Evolutionary conservation across 169 alveolate species (phyloP).

Genomic region (Sarcocystis neurona): DNA sequence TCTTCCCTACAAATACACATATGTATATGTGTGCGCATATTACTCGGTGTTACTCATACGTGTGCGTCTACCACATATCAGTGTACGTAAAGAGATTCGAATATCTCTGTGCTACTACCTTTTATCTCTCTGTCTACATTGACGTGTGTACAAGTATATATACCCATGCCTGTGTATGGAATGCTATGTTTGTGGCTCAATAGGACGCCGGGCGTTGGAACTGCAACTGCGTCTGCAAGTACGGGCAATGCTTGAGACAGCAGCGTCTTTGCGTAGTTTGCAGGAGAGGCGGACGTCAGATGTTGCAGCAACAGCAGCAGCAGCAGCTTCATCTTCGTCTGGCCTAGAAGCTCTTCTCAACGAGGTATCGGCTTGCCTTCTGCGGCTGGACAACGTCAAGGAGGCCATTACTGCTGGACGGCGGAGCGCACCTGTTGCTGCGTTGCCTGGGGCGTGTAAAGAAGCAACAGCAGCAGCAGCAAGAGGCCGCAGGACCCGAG

Average conservation of each 20-base stretch:
- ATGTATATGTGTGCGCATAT: too few species aligned
- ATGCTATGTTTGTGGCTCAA: background rate
- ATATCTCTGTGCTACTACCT: too few species aligned
- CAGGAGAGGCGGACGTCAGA: background rate
- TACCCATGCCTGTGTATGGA: too few species aligned
- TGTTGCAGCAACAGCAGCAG: background rate
- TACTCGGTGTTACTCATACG: too few species aligned
- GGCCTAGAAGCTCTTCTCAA: background rate
- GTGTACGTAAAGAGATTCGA: too few species aligned
- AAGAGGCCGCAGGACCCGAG: too few species aligned
- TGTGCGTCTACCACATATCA: too few species aligned
- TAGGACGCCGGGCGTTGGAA: conserved; percentile 27
- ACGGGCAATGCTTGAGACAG: background rate
- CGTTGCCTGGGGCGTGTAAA: background rate
- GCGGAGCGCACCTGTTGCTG: background rate
- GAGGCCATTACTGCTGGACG: background rate
- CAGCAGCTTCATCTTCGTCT: background rate
- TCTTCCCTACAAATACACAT: too few species aligned
- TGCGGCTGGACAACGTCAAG: conserved; percentile 1
- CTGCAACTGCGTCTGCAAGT: conserved; percentile 23
- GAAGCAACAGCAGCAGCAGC: too few species aligned
- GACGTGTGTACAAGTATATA: too few species aligned
- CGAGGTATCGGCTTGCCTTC: background rate
- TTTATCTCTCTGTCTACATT: too few species aligned
- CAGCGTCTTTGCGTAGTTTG: background rate